phyloP scores from a whole-genome alignment of 176 grass and related monocot species.

The Calamus simplicifolius region DNA sequence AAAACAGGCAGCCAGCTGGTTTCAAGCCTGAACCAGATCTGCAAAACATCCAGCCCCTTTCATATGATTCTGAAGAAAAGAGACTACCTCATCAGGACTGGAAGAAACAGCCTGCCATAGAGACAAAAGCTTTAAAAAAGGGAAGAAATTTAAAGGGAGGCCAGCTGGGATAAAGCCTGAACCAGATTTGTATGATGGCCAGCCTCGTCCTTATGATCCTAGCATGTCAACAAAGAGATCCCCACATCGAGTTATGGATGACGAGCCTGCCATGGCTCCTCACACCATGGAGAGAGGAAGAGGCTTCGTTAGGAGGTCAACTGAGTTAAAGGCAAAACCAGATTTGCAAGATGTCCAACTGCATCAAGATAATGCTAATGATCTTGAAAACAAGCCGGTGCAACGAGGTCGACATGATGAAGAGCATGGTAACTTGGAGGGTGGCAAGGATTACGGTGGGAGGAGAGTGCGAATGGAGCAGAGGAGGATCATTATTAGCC shows the following conservation, averaged over 20 bases:
- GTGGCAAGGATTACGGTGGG: constrained; percentile 1
- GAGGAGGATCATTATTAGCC: constrained; percentile 1
- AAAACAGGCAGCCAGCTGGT: constrained; percentile 38
- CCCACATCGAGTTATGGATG: background rate
- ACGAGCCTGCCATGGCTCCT: background rate
- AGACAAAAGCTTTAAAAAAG: constrained; percentile 18
- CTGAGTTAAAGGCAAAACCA: background rate
- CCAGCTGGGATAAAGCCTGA: background rate
- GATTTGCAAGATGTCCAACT: background rate
- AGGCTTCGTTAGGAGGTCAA: background rate
- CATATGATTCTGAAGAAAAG: background rate
- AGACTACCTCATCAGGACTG: background rate
- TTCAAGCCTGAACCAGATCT: constrained; percentile 61
- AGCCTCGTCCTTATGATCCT: constrained; percentile 1
- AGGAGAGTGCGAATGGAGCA: constrained; percentile 9
- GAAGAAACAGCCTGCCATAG: background rate
- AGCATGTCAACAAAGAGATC: background rate
- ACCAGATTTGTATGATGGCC: background rate
- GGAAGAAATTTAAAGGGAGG: constrained; percentile 9
- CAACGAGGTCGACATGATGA: background rate
- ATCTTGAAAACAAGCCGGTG: background rate
- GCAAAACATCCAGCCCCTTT: constrained; percentile 20
- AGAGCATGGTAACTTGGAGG: background rate
- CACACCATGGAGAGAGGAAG: background rate
- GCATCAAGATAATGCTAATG: background rate